Percentiles rank a stretch among this genome's conserved stretches.
Conservation (phyloP, 73 alveolate species). For the Paramecium primaurelia region DNA sequence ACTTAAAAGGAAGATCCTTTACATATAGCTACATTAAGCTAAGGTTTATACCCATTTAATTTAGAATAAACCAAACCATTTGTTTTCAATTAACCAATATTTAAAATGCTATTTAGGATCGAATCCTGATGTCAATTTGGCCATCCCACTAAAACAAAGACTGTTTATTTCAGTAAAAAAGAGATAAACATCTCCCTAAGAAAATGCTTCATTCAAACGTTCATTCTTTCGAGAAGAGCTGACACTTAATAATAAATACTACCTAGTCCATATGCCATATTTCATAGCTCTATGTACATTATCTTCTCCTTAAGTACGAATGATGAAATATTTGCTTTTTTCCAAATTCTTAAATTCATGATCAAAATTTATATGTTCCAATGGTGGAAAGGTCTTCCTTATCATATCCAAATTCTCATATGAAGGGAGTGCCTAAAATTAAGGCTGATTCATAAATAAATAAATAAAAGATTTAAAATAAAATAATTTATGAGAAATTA, state of each 20-base stretch:
- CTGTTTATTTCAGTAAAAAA: constrained; percentile 36
- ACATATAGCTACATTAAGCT: neutral
- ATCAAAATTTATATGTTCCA: neutral
- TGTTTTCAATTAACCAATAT: constrained; percentile 41
- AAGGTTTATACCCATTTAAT: constrained; percentile 13
- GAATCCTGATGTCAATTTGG: constrained; percentile 1
- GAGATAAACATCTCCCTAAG: constrained; percentile 47
- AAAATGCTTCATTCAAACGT: constrained; percentile 32
- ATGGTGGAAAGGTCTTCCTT: neutral
- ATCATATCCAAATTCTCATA: neutral
- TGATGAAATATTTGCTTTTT: constrained; percentile 27
- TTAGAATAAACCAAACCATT: constrained; percentile 29
- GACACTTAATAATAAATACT: neutral
- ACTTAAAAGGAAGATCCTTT: constrained; percentile 7
- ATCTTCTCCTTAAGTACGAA: constrained; percentile 44
- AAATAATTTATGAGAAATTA: neutral
- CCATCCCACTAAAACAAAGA: constrained; percentile 40
- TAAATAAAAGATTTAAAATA: neutral
- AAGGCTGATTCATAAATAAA: constrained; percentile 14
- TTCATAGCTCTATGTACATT: constrained; percentile 51
- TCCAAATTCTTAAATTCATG: neutral
- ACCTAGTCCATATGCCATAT: constrained; percentile 53
- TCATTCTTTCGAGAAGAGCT: constrained; percentile 47
- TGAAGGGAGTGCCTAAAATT: neutral
- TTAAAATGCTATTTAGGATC: constrained; percentile 19